phyloP scores from a whole-genome alignment of 1,284 basidiomycete genomes.

The Rhodotorula sp. region DNA sequence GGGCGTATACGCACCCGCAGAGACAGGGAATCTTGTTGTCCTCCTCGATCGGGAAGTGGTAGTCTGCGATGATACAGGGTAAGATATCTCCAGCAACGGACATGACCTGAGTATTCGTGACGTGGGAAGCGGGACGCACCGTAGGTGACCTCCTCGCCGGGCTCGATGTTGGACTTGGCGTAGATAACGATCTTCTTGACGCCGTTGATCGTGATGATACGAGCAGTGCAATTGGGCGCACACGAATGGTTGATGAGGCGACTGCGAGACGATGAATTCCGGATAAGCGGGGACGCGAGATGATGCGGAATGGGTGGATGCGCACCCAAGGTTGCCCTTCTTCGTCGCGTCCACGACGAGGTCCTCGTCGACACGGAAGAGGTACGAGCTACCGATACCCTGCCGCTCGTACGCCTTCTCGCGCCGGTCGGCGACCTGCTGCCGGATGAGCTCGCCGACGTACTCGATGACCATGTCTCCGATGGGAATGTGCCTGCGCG shows the following conservation, averaged over 20 bases:
- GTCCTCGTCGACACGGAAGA: slow-evolving; percentile 64
- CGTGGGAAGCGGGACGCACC: slow-evolving; percentile 56
- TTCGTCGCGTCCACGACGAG: slow-evolving; percentile 88
- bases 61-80: slow-evolving; percentile 60
- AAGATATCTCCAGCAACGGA: not conserved
- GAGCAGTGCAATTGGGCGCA: slow-evolving; percentile 94
- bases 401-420: slow-evolving; percentile 96
- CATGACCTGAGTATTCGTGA: too few species aligned
- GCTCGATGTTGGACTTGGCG: slow-evolving; percentile 88
- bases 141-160: slow-evolving; percentile 92
- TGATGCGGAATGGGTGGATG: slow-evolving; percentile 37
- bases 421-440: slow-evolving; percentile 92
- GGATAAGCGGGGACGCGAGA: not conserved
- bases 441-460: slow-evolving; percentile 93
- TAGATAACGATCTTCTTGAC: slow-evolving; percentile 99
- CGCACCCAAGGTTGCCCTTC: slow-evolving; percentile 94
- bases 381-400: slow-evolving; percentile 91
- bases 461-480: slow-evolving; percentile 99
- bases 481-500: slow-evolving; percentile 66
- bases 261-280: slow-evolving; percentile 53
- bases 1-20: slow-evolving; percentile 26
- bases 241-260: slow-evolving; percentile 97
- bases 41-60: slow-evolving; percentile 89
- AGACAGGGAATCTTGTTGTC: slow-evolving; percentile 67
- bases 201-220: slow-evolving; percentile 97